These are phyloP conservation scores for Fragilariopsis cylindrus DNA, from an alignment of 108 stramenopile species.

Conservation along the genomic window DNA sequence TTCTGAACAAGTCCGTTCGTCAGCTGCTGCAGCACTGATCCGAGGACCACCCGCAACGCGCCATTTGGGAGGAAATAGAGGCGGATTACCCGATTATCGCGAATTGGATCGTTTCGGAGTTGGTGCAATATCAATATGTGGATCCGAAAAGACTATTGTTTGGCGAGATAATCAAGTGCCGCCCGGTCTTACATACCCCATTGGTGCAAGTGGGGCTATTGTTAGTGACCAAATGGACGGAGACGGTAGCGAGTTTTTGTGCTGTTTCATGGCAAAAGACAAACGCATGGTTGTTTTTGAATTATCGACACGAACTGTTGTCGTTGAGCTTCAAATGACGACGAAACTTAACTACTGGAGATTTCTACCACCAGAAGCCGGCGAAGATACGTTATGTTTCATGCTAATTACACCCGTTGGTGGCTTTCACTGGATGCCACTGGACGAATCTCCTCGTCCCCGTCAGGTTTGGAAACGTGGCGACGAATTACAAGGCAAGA, in stretches of 20 bases:
- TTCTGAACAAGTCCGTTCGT: conserved; percentile 71
- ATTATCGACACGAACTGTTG: conserved; percentile 70
- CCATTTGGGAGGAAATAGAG: conserved; percentile 89
- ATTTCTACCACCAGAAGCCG: conserved; percentile 81
- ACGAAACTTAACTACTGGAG: conserved; percentile 93
- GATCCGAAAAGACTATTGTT: conserved; percentile 87
- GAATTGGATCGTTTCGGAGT: conserved; percentile 64
- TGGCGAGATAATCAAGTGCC: conserved; percentile 72
- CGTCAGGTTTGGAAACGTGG: conserved; percentile 86
- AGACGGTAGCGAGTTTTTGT: conserved; percentile 80
- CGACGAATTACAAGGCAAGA: conserved; percentile 77
- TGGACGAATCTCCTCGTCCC: conserved; percentile 83
- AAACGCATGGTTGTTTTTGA: conserved; percentile 87
- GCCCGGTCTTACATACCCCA: conserved; percentile 79
- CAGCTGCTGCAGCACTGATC: conserved; percentile 81
- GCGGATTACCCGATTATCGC: conserved; percentile 58
- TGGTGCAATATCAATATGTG: conserved; percentile 82
- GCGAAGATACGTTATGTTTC: conserved; percentile 75
- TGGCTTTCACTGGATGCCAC: conserved; percentile 88
- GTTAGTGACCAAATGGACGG: conserved; percentile 81
- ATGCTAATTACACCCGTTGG: conserved; percentile 88
- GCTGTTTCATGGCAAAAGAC: conserved; percentile 89
- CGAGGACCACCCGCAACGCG: conserved; percentile 86
- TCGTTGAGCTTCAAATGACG: conserved; percentile 91
- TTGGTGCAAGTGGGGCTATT: conserved; percentile 88